These are phyloP conservation scores for Fusarium multiceps DNA, from an alignment of 2,329 filamentous ascomycete genomes.

Conservation along the genomic window DNA sequence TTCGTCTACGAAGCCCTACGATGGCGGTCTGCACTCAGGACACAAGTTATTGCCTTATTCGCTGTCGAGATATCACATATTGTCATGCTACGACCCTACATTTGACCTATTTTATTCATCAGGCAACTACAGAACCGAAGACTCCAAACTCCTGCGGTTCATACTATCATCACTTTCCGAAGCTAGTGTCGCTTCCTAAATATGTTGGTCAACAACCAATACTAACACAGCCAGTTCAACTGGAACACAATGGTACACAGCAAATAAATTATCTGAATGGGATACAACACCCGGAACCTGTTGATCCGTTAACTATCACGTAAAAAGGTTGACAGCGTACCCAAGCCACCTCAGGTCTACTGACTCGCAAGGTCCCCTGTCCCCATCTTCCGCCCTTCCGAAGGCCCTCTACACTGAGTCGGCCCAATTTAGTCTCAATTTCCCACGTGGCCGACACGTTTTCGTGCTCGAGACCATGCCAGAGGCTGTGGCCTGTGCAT, in stretches of 20 bases:
- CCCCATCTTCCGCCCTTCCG: background rate
- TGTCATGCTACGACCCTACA: background rate
- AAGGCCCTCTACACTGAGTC: background rate
- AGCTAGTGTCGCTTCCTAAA: background rate
- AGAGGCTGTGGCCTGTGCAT: background rate
- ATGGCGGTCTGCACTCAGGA: background rate
- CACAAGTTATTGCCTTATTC: background rate
- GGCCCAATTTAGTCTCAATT: background rate
- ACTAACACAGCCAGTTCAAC: background rate
- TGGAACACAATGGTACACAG: background rate
- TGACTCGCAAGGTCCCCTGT: conserved; percentile 15
- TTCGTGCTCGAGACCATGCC: background rate
- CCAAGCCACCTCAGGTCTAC: background rate
- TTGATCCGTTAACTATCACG: background rate
- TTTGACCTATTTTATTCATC: background rate
- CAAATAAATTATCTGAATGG: background rate
- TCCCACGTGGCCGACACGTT: conserved; percentile 28
- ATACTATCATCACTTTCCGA: background rate
- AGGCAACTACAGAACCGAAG: background rate
- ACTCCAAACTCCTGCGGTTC: background rate
- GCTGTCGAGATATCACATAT: background rate
- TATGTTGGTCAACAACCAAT: background rate
- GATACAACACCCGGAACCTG: background rate
- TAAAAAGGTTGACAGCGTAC: background rate
- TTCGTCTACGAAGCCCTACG: background rate